These are phyloP conservation scores for Chlamydomonas asymmetrica DNA, from an alignment of 139 green algal species.

Conservation along the genomic window DNA sequence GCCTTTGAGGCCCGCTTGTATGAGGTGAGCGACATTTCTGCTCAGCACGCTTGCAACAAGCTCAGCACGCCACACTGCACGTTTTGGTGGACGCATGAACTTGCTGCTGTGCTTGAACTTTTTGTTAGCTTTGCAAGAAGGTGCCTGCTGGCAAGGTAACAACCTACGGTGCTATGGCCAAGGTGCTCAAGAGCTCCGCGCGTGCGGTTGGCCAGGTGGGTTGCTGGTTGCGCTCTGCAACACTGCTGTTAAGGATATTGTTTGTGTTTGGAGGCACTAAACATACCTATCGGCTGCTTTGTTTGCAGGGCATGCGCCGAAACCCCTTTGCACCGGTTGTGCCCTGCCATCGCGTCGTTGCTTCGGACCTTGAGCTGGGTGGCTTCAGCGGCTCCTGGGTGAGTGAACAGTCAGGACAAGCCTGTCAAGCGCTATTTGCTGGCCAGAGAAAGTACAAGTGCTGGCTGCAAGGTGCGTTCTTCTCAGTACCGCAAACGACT, in stretches of 20 bases:
- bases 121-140: slow-evolving; percentile 59
- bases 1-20: slow-evolving; percentile 65
- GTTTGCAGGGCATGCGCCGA: slow-evolving; percentile 60
- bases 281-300: neutral
- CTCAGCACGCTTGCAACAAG: neutral
- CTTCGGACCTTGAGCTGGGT: slow-evolving; percentile 59
- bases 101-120: too few relatives aligned
- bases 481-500: neutral
- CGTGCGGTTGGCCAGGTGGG: slow-evolving; percentile 72
- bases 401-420: neutral
- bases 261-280: neutral
- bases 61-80: neutral
- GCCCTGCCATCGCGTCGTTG: slow-evolving; percentile 81
- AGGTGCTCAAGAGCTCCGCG: slow-evolving; percentile 51
- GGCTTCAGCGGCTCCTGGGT: slow-evolving; percentile 75
- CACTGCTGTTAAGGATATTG: too few relatives aligned
- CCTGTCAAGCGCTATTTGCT: neutral
- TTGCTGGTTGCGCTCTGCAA: too few relatives aligned
- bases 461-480: neutral
- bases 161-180: slow-evolving; percentile 72
- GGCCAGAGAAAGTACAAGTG: neutral
- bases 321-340: slow-evolving; percentile 78
- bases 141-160: slow-evolving; percentile 73
- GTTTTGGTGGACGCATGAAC: neutral
- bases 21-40: slow-evolving; percentile 11